Base-by-base conservation (phyloP, 192 early-diverging fungal species). In the Hyaloraphidium curvatum region DNA sequence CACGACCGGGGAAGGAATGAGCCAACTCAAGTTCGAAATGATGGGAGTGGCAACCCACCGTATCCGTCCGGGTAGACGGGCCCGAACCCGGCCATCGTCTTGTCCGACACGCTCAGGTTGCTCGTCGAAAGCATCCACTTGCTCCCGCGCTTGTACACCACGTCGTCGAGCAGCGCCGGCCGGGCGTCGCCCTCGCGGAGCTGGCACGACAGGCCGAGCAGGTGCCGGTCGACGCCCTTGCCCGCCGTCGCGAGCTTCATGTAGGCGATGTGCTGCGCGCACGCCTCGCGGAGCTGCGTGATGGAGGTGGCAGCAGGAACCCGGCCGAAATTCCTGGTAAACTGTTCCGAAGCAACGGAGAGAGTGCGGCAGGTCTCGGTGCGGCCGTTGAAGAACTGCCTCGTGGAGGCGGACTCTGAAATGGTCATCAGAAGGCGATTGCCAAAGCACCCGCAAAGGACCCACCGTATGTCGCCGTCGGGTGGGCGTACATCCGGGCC, bases 321-420 rank as follows among this genome's bases (percentile, higher is more conserved):
- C 33, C n/a, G 7, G 33, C n/a, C 33, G 33, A 74, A 83, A 19
- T 68, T 63, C 39, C 72, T 60, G 22, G 86, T 70, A 69, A 91
- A 89, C 0, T 57, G 73, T 19, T 72, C 73, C 2, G 73, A 73
- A 19, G 83, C 87, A 0, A 62, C 40, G n/a, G 79, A 83, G 16
- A 86, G 65, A 7, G 85, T 80, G 17, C 90, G 72, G 40, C 78
- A 82, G 0, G 87, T 89, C 56, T 91, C 90, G 0, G 90, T 94
- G 19, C 90, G 73, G 17, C 90, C 90, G 52, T 80, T 80, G 40
- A 77, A 55, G 63, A 75, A 94, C 53, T 80, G 65, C 21, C 90
- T 72, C 1, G 86, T 91, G 35, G 75, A 75, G 3, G 78, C 83
- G 14, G 90, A 84, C 62, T 94, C n/a, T n/a, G n/a, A n/a, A n/a